A percentile compares a stretch with the other conserved stretches of the same genome.
phyloP scores from a whole-genome alignment of 495 filamentous ascomycete genomes.

The Pyrenula aspistea region DNA sequence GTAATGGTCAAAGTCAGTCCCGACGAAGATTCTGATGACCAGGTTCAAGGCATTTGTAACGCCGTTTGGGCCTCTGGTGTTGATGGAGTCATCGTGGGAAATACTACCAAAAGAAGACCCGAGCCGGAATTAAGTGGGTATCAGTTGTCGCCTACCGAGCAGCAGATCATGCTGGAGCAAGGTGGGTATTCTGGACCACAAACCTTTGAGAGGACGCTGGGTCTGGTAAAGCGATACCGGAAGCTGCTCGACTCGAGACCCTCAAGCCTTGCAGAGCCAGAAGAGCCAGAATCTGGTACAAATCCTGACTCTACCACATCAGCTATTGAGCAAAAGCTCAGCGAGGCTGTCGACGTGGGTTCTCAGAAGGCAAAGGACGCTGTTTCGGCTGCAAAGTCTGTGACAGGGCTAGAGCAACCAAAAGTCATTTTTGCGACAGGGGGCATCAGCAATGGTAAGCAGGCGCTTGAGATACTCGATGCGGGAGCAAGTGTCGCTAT shows the following conservation, averaged over 20 bases:
- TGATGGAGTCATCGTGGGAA: slow-evolving; percentile 93
- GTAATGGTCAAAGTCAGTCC: slow-evolving; percentile 98
- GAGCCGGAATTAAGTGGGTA: slow-evolving; percentile 53
- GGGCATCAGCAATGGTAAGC: slow-evolving; percentile 73
- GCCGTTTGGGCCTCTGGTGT: slow-evolving; percentile 77
- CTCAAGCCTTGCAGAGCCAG: background rate
- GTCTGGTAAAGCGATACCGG: slow-evolving; percentile 68
- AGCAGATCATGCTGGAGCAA: slow-evolving; percentile 53
- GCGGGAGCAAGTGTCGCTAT: slow-evolving; percentile 81
- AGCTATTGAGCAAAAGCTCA: background rate
- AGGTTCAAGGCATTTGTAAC: slow-evolving; percentile 76
- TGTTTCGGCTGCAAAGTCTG: background rate
- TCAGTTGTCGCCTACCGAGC: slow-evolving; percentile 52
- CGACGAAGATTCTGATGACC: slow-evolving; percentile 73
- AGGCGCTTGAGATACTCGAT: slow-evolving; percentile 66
- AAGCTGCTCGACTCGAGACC: slow-evolving; percentile 49
- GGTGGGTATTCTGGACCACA: slow-evolving; percentile 88
- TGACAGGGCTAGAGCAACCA: slow-evolving; percentile 13
- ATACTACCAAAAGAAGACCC: slow-evolving; percentile 78
- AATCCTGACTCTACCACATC: background rate
- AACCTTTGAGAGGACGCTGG: slow-evolving; percentile 65
- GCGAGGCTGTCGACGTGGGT: background rate
- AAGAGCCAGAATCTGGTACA: background rate
- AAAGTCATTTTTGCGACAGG: slow-evolving; percentile 90
- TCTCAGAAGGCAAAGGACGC: background rate